phyloP scores from a whole-genome alignment of 768 basidiomycete genomes.

The Hysterangium stoloniferum region DNA sequence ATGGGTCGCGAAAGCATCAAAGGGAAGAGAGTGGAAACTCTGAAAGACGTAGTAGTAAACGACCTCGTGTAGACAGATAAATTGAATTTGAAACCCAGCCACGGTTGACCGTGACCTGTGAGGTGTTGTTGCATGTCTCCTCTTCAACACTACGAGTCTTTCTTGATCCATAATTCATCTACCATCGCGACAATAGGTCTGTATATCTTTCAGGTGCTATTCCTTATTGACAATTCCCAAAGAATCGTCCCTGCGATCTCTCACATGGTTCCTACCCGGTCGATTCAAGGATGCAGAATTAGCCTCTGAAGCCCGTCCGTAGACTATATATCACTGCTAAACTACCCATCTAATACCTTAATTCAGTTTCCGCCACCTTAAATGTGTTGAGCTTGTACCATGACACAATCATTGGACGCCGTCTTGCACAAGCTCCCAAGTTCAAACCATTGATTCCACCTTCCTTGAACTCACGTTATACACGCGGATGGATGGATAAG shows the following conservation, averaged over 20 bases:
- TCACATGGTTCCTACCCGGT: slow-evolving; percentile 95
- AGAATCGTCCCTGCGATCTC: slow-evolving; percentile 79
- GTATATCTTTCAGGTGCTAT: slow-evolving; percentile 13
- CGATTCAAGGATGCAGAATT: slow-evolving; percentile 97
- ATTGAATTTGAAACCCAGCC: slow-evolving; percentile 6
- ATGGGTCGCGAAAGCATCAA: neutral
- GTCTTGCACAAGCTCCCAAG: slow-evolving; percentile 56
- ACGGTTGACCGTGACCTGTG: neutral
- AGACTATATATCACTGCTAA: slow-evolving; percentile 10
- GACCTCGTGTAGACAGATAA: slow-evolving; percentile 4
- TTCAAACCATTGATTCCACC: slow-evolving; percentile 70
- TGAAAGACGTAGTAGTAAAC: neutral
- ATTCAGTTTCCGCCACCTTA: slow-evolving; percentile 74
- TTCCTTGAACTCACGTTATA: slow-evolving; percentile 81
- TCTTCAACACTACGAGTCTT: slow-evolving; percentile 58
- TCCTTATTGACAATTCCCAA: slow-evolving; percentile 29
- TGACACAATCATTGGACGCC: slow-evolving; percentile 76
- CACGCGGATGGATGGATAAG: slow-evolving; percentile 75
- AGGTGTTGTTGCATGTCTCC: slow-evolving; percentile 14
- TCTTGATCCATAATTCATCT: slow-evolving; percentile 77
- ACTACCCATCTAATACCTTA: slow-evolving; percentile 5
- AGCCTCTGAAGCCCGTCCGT: slow-evolving; percentile 89
- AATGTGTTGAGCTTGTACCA: slow-evolving; percentile 91
- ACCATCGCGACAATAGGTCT: slow-evolving; percentile 61
- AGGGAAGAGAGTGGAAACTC: neutral